Evolutionary conservation across 805 yeast genomes (phyloP), one percentile per base, ranked within the genome.

Genomic region (Candida takata): DNA sequence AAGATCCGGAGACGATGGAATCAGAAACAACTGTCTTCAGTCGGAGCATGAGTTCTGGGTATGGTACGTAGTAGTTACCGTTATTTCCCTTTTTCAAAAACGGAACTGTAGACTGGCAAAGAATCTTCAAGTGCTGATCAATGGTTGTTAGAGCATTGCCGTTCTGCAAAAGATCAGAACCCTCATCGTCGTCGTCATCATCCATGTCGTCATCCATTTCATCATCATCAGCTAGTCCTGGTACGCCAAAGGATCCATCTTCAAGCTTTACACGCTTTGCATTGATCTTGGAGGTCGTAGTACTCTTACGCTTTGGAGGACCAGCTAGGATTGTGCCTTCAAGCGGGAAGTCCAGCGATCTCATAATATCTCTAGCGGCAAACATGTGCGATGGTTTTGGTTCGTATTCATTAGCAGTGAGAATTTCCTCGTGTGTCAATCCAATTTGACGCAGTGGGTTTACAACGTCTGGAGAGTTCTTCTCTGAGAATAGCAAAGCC

Each of bases 61-160:
- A 79, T 30, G 92, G 92, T 14, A 83, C 70, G 42, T 74, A 73
- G 51, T 67, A 84, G 1, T 61, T 56, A 45, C 73, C 75, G 61
- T 63, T 75, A 61, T 63, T 65, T 11, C 8, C 19, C 56, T 77
- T 80, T 41, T 64, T 57, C 32, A 90, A 52, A 45, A 90, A 86
- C 23, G 81, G 79, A 3, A 76, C 58, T 3, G 71, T 43, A 12
- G 74, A 67, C 2, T 67, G 60, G 1, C 82, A 61, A 24, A 90
- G 65, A 9, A 88, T 62, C 50, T 75, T 77, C 46, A 90, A 61
- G 57, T 92, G 97, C 33, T 75, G 70, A 34, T 67, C 74, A 9
- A 82, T 62, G 9, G 67, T 44, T 4, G 54, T 38, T 6, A 57
- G 37, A 1, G 21, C n/a, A 13, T 50, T 23, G 54, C 56, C 24